Base-by-base conservation (phyloP, 352 stramenopile species). In the Phytophthora kernoviae region DNA sequence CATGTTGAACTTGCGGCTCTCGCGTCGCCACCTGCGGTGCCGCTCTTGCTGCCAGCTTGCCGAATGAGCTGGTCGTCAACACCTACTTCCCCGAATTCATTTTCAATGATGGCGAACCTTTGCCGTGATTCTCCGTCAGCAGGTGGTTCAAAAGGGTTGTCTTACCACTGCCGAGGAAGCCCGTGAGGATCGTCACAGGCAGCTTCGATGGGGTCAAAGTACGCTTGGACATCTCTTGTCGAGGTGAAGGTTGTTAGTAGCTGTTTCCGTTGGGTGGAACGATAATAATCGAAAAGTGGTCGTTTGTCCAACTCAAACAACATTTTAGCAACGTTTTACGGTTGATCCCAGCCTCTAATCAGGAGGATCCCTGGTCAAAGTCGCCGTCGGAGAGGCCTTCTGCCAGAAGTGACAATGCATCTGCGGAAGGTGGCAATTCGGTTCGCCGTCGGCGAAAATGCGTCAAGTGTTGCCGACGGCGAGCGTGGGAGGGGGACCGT, bases 31-130 rank as follows among this genome's bases (percentile, higher is more conserved):
- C 66, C 62, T 20, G 27, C 47, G 15, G 67, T 47, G 34, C 66
- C 62, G 26, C 43, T 54, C 3, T 51, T 52, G 8, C 43, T 56
- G 5, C 54, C 52, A 15, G 64, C 53, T 54, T 62, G 64, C 4
- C 54, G 58, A 48, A 98, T 66, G n/a, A 97, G 77, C 39, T 95
- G 83, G 42, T 98, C 89, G 54, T 98, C 94, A 32, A 98, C 80
- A 18, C 88, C 82, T 12, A 98, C 84, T 61, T 96, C 85, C 22
- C 95, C 96, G 65, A 99, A 98, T 55, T 99, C 95, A 67, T 99
- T 99, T 71, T 98, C 94, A 62, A 98, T 98, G 11, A 99, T 94
- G 14, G 95, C 93, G 49, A 98, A 90, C 64, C 92, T 96, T 96
- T 96, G 9, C 87, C 88, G 53, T 98, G 91, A 11, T 77, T 75